These are phyloP conservation scores for Styphnolobium japonicum DNA, from an alignment of 306 rosid species.

Conservation along the genomic window DNA sequence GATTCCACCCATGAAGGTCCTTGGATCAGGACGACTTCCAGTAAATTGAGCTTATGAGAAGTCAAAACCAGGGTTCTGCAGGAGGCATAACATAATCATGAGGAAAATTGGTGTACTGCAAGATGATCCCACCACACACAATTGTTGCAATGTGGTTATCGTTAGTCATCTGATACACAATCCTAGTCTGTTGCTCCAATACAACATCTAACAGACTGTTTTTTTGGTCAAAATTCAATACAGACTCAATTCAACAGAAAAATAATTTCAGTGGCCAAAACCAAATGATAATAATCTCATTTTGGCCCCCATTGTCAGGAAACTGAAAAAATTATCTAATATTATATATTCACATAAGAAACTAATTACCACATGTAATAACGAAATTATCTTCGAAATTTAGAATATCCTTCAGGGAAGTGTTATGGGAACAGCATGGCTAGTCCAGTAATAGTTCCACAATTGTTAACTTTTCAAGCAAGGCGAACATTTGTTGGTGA, in stretches of 20 bases:
- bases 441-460: background rate
- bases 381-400: background rate
- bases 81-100: constrained; percentile 17
- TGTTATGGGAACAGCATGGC: background rate
- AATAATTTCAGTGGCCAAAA: background rate
- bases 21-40: constrained; percentile 94
- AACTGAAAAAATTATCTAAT: background rate
- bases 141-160: background rate
- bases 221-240: background rate
- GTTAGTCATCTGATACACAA: background rate
- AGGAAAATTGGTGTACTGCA: background rate
- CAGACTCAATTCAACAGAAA: background rate
- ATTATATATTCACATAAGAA: background rate
- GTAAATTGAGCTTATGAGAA: constrained; percentile 94
- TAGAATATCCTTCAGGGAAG: background rate
- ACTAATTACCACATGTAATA: background rate
- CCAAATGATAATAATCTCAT: background rate
- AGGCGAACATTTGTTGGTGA: background rate
- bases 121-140: constrained; percentile 7
- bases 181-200: background rate
- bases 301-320: background rate
- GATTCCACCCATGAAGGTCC: constrained; percentile 95
- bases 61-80: constrained; percentile 97
- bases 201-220: background rate
- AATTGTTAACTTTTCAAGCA: background rate